Conservation (phyloP, 1,284 basidiomycete genomes). For the Ceratobasidium sp. region DNA sequence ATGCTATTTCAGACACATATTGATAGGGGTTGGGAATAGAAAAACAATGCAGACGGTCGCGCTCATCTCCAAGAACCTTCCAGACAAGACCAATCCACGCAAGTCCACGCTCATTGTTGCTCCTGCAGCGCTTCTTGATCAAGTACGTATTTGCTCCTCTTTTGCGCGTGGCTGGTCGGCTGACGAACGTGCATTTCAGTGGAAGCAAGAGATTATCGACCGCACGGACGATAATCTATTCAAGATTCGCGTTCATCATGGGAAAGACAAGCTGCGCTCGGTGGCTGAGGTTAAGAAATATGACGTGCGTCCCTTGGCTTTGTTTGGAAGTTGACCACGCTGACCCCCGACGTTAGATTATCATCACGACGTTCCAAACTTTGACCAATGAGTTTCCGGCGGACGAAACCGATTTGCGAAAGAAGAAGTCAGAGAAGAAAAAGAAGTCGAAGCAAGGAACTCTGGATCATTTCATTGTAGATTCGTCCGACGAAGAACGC, state of each 20-base stretch:
- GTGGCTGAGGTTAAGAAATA: constrained; percentile 56
- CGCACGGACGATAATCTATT: constrained; percentile 68
- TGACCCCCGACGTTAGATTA: constrained; percentile 50
- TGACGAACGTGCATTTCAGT: constrained; percentile 51
- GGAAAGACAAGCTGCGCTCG: constrained; percentile 65
- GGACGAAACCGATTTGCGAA: constrained; percentile 16
- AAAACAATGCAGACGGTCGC: constrained; percentile 49
- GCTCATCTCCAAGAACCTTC: constrained; percentile 43
- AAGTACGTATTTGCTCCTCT: constrained; percentile 51
- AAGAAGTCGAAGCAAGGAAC: constrained; percentile 55
- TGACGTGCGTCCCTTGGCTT: constrained; percentile 54
- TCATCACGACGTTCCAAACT: constrained; percentile 73
- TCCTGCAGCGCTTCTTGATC: constrained; percentile 69
- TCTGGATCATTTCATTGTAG: constrained; percentile 47
- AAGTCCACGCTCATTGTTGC: constrained; percentile 69
- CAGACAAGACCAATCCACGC: constrained; percentile 51
- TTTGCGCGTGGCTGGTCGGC: neutral
- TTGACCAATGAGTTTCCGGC: constrained; percentile 60
- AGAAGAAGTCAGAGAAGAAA: constrained; percentile 44
- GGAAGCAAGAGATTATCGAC: constrained; percentile 70
- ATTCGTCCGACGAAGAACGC: constrained; percentile 39
- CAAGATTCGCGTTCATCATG: constrained; percentile 67
- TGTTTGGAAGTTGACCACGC: neutral
- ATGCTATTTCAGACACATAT: neutral
- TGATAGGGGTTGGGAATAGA: constrained; percentile 37